Conservation (phyloP, 768 basidiomycete genomes). For the Multifurca ochricompacta region DNA sequence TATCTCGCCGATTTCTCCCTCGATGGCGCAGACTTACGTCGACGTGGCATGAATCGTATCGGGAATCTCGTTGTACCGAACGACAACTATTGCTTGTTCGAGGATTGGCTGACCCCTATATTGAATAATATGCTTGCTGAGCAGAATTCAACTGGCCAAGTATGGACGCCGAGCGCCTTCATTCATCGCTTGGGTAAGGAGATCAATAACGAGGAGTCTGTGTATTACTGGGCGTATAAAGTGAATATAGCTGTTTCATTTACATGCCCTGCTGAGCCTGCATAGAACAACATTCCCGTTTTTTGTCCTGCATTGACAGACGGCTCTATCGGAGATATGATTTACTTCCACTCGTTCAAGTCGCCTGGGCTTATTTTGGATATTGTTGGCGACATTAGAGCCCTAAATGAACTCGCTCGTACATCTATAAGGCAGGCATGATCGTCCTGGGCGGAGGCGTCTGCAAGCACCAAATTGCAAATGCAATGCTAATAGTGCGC, state of each 20-base stretch:
- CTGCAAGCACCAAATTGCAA: constrained; percentile 99
- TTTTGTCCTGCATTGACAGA: constrained; percentile 98
- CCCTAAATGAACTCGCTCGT: constrained; percentile 82
- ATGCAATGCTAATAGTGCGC: constrained; percentile 93
- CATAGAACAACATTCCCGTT: constrained; percentile 93
- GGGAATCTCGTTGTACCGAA: constrained; percentile 96
- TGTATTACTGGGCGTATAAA: constrained; percentile 99
- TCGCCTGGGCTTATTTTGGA: constrained; percentile 81
- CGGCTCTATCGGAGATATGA: constrained; percentile 97
- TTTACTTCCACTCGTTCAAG: constrained; percentile 96
- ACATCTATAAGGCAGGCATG: constrained; percentile 91
- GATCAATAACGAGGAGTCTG: constrained; percentile 93
- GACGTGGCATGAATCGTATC: constrained; percentile 91
- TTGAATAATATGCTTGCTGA: constrained; percentile 86
- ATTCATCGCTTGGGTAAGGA: constrained; percentile 93
- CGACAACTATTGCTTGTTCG: constrained; percentile 98
- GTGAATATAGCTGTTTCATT: constrained; percentile 41
- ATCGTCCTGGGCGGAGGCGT: constrained; percentile 96
- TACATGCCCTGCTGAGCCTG: constrained; percentile 22
- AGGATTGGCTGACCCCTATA: constrained; percentile 97
- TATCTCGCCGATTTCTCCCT: constrained; percentile 91
- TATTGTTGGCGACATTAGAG: constrained; percentile 90
- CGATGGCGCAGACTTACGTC: constrained; percentile 81
- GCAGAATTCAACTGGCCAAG: constrained; percentile 57
- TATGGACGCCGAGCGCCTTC: constrained; percentile 94